Base-by-base conservation (phyloP, 2,329 filamentous ascomycete species). In the Zymoseptoria crescenta region DNA sequence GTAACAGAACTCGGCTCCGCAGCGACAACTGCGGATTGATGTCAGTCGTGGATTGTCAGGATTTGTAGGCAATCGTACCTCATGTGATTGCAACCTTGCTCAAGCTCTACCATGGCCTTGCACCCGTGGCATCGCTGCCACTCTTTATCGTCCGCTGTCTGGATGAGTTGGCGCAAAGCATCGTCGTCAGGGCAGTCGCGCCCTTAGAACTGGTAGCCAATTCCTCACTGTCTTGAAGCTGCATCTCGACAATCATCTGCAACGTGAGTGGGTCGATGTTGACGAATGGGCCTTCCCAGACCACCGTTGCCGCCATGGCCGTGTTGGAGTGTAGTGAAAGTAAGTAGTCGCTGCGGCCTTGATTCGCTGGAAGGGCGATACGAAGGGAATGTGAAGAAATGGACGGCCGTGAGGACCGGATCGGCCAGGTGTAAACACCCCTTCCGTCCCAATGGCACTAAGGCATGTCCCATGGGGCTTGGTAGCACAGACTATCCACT, bases 191-290 rank as follows among this genome's bases (percentile, higher is more conserved):
- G 77, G 60, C 82, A 86, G 20, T 81, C 77, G 0, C 74, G 53
- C 59, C 63, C 48, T 67, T 67, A 8, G 35, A 21, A 3, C 49
- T 54, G 4, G 52, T 13, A 2, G 62, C 58, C 67, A 74, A 29
- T 69, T 77, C 55, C 74, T 76, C 65, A 70, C 73, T 49, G 73
- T 71, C 35, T 86, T 89, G 73, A 79, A 85, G 67, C 79, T 99
- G 61, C 89, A 60, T 53, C 27, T 59, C 54, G 1, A 64, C 62
- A 19, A 62, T 62, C 7, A 53, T 49, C 19, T 48, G 27, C 56
- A 64, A 10, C 1, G 56, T 61, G 24, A 64, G 60, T 10, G 62
- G 58, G 24, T 64, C 59, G 16, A 64, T 41, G 29, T 58, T 27
- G 29, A 56, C 35, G 54, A 59, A 63, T 3, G 59, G 55, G 48